Base-by-base conservation (phyloP, 106 monocot species). In the Narthecium ossifragum region DNA sequence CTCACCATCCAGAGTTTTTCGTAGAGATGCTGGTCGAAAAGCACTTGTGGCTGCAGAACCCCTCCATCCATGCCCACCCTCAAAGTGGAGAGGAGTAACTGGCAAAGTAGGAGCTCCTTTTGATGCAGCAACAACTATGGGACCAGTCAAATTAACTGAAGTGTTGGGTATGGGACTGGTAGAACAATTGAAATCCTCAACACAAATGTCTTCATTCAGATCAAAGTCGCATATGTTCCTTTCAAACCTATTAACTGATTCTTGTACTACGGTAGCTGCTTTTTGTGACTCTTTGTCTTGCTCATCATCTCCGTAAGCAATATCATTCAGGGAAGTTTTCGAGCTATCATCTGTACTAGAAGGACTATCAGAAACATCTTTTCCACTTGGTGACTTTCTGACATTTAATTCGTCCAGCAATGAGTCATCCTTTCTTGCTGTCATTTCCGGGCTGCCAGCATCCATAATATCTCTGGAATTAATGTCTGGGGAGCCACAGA, bases 21-120 rank as follows among this genome's bases (percentile, higher is more conserved):
- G 57, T 61, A 82, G 76, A 55, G 85, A 90, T 24, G 87, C 70
- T 5, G 76, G 78, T 0, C 81, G 88, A 36, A 92, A 92, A 62
- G 88, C 92, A 69, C 92, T 92, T 2, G 92, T 92, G 26, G 84
- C 84, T 13, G 93, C 88, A 56, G 88, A 85, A 32, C 93, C 88
- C 59, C 61, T 85, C 93, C 93, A 93, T 31, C 88, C 85, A 9
- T 60, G 57, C 46, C 72, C 85, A 47, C 81, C 88, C 57, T 75
- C 76, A 58, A 93, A 88, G 24, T 60, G 80, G 20, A 78, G 66
- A 23, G 84, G 73, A 23, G 73, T 37, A 32, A 68, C 70, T 1
- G 73, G 73, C 40, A 84, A 59, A 26, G 12, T 48, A 22, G 71
- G 73, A 52, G 73, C 28, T 45, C 85, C 82, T 80, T 82, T 93